These are phyloP conservation scores for Pestalotiopsis fici DNA, from an alignment of 2,329 filamentous ascomycete species.

Conservation along the genomic window DNA sequence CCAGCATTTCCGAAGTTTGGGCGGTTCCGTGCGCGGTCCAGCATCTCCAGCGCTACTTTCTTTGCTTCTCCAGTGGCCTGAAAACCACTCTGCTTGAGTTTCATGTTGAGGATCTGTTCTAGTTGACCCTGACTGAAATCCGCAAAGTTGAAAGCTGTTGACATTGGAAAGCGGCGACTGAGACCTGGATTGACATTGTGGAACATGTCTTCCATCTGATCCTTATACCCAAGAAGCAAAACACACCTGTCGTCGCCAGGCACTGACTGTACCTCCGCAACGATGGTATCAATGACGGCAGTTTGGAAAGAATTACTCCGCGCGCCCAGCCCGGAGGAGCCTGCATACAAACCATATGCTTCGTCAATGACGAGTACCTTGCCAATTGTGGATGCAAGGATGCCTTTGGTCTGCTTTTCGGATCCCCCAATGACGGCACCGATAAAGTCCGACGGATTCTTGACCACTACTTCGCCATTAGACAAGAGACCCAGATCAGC, in stretches of 20 bases:
- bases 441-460: constrained; percentile 75
- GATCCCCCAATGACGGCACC: constrained; percentile 65
- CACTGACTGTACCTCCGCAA: constrained; percentile 70
- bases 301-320: constrained; percentile 50
- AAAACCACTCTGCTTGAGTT: constrained; percentile 59
- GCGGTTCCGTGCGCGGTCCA: constrained; percentile 61
- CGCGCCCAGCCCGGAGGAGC: constrained; percentile 23
- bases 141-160: constrained; percentile 66
- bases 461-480: constrained; percentile 56
- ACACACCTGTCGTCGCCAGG: constrained; percentile 74
- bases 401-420: constrained; percentile 71
- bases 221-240: constrained; percentile 69
- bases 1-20: constrained; percentile 73
- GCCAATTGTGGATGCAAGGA: constrained; percentile 64
- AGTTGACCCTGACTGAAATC: constrained; percentile 66
- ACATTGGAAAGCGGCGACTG: constrained; percentile 63
- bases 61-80: constrained; percentile 51
- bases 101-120: constrained; percentile 59
- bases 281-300: constrained; percentile 73
- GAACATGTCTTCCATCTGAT: constrained; percentile 72
- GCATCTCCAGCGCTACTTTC: constrained; percentile 57
- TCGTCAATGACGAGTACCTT: constrained; percentile 83
- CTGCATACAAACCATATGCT: constrained; percentile 66
- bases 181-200: constrained; percentile 74
- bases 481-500: constrained; percentile 37